Base-by-base conservation (phyloP, 495 filamentous ascomycete species). In the Xylaria acuta region DNA sequence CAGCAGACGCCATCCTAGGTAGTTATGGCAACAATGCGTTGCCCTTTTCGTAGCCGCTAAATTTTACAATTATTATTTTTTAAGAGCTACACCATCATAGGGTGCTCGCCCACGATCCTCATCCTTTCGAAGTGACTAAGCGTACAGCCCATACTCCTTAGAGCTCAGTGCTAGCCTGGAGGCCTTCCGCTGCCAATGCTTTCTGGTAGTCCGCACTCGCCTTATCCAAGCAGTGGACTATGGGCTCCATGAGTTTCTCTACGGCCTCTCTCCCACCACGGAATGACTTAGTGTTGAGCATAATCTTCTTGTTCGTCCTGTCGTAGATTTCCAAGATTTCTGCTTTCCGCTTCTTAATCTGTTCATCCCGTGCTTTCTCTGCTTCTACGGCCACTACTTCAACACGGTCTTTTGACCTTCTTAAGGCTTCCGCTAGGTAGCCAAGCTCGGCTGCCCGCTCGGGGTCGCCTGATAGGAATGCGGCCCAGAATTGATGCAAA, bases 401-500 rank as follows among this genome's bases (percentile, higher is more conserved):
- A 77, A 98, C 94, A 14, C 96, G 87, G n/a, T 91, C 91, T 68
- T 88, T 85, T 3, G 92, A 92, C 65, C 92, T 87, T 45, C 88
- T 86, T 20, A 99, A 84, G 6, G 93, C 92, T 73, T 97, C 92
- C 20, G 92, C 89, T 45, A 97, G 84, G 45, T 91, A 92, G 3
- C 88, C 86, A 1, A 97, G 85, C 77, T 97, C 94, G 30, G 83
- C 82, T 0, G 92, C 90, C n/a, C 92, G 90, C 54, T 91, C 89
- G 9, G 92, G 83, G 78, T 96, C 92, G 2, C 93, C 94, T 0
- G 94, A 97, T 9, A 95, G 84, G 76, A 96, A 98, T 5, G 93
- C 89, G 45, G 88, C 84, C 95, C 95, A 98, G 84, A 98, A 99
- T 78, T 98, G 95, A 73, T 93, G 91, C n/a, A 99, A 83, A 76